Percentiles rank a stretch among this genome's conserved stretches.
phyloP scores from a whole-genome alignment of 106 monocot species.

The Iris macrosiphon region DNA sequence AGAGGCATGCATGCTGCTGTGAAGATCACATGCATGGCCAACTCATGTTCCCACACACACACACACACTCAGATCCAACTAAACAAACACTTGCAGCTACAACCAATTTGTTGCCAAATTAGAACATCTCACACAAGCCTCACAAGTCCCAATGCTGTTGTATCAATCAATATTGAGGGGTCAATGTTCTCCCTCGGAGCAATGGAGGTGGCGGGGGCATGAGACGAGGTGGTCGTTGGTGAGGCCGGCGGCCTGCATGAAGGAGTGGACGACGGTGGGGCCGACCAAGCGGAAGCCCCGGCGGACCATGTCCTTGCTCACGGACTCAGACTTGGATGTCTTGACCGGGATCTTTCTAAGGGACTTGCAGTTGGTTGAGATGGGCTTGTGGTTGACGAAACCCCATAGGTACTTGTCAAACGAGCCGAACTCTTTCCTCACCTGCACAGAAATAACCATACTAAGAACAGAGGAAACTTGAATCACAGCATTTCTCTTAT shows the following conservation, averaged over 20 bases:
- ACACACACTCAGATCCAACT: too few relatives aligned
- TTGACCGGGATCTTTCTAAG: constrained; percentile 79
- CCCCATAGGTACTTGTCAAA: constrained; percentile 71
- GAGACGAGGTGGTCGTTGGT: constrained; percentile 80
- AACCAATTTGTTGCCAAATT: too few relatives aligned
- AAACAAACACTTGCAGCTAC: too few relatives aligned
- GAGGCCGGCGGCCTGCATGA: constrained; percentile 96
- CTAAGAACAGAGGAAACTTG: too few relatives aligned
- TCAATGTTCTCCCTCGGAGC: too few relatives aligned
- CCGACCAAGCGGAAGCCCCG: constrained; percentile 87
- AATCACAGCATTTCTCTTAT: too few relatives aligned
- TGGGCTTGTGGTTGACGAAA: constrained; percentile 75
- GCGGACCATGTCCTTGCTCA: constrained; percentile 86
- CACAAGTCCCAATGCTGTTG: too few relatives aligned
- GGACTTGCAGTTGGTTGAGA: constrained; percentile 56
- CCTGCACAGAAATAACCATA: too few relatives aligned
- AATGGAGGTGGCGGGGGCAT: constrained; percentile 60
- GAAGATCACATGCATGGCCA: too few relatives aligned
- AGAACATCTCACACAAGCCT: too few relatives aligned
- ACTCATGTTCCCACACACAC: too few relatives aligned
- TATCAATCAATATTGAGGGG: constrained; percentile 15
- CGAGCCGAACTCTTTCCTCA: constrained; percentile 47
- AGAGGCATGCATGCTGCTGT: too few relatives aligned
- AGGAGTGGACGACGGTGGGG: constrained; percentile 82
- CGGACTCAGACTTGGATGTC: constrained; percentile 87